Percentiles rank a stretch among this genome's conserved stretches.
phyloP scores from a whole-genome alignment of 495 filamentous ascomycete species.

The Podospora anserina region DNA sequence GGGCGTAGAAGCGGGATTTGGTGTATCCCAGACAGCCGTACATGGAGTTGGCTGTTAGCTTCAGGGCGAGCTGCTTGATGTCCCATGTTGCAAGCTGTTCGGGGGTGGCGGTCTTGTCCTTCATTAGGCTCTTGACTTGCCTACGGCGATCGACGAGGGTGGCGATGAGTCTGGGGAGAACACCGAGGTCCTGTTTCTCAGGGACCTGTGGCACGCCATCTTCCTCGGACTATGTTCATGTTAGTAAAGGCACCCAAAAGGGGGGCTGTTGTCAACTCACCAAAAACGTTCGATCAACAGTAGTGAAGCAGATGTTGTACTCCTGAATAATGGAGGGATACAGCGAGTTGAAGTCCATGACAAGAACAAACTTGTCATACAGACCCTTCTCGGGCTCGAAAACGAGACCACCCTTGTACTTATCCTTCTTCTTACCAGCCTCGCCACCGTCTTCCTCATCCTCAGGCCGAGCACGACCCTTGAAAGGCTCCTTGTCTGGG shows the following conservation, averaged over 20 bases:
- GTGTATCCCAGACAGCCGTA: conserved; percentile 97
- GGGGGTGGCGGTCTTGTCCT: conserved; percentile 78
- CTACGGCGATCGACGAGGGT: conserved; percentile 82
- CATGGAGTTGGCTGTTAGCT: conserved; percentile 98
- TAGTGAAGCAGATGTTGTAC: conserved; percentile 99
- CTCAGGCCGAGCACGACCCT: conserved; percentile 63
- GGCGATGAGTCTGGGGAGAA: conserved; percentile 85
- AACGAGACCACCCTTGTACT: conserved; percentile 96
- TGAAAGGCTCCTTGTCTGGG: conserved; percentile 80
- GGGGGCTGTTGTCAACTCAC: conserved; percentile 30
- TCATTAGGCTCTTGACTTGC: conserved; percentile 95
- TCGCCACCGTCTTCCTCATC: conserved; percentile 65
- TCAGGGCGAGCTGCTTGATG: conserved; percentile 93
- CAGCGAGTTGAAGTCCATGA: conserved; percentile 99
- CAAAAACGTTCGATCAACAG: conserved; percentile 73
- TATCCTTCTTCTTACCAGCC: conserved; percentile 85
- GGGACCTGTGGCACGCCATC: conserved; percentile 72
- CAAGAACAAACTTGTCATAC: conserved; percentile 93
- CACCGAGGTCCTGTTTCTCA: conserved; percentile 65
- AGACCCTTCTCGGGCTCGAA: conserved; percentile 97
- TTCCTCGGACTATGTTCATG: conserved; percentile 60
- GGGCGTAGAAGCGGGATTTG: conserved; percentile 92
- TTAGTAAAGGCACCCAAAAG: conserved; percentile 20
- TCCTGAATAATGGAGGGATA: conserved; percentile 99
- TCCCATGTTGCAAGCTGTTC: conserved; percentile 95